These are phyloP conservation scores for Hyaloscypha hepaticicola DNA, from an alignment of 495 filamentous ascomycete genomes.

Conservation along the genomic window DNA sequence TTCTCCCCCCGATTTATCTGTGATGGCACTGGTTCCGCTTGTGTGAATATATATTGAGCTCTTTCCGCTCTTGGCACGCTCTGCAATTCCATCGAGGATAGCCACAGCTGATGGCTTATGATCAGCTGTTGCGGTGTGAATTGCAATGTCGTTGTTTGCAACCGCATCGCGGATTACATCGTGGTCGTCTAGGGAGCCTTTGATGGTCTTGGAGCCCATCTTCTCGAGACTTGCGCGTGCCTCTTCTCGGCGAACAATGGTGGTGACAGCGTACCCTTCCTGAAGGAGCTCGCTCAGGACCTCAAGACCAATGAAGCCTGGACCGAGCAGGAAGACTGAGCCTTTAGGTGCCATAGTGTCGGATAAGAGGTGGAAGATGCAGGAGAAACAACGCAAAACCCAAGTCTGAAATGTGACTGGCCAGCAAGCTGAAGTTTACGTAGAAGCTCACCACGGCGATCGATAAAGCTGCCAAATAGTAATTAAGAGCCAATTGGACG, in stretches of 20 bases:
- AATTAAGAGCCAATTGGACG: too few species aligned
- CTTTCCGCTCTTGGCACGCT: slow-evolving; percentile 32
- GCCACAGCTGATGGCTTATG: slow-evolving; percentile 38
- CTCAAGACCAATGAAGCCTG: slow-evolving; percentile 12
- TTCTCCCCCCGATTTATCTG: neutral
- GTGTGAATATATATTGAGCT: slow-evolving; percentile 43
- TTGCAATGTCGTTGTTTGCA: slow-evolving; percentile 34
- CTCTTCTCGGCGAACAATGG: neutral
- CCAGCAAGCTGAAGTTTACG: too few species aligned
- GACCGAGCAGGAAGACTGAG: slow-evolving; percentile 12
- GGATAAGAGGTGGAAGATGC: neutral
- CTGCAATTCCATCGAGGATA: slow-evolving; percentile 36
- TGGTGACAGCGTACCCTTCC: slow-evolving; percentile 1
- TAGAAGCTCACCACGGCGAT: too few species aligned
- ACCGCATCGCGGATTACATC: slow-evolving; percentile 34
- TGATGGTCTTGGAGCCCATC: neutral
- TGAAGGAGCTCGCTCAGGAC: slow-evolving; percentile 1
- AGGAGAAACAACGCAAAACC: too few species aligned
- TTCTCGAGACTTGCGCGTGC: neutral
- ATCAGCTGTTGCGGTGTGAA: slow-evolving; percentile 42
- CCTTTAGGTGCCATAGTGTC: slow-evolving; percentile 6
- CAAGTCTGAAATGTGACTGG: too few species aligned
- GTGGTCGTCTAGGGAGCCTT: neutral
- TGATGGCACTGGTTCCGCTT: slow-evolving; percentile 28
- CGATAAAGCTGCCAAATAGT: too few species aligned